Conservation (phyloP, 805 yeast genomes). For the Starmerella tilneyi region DNA sequence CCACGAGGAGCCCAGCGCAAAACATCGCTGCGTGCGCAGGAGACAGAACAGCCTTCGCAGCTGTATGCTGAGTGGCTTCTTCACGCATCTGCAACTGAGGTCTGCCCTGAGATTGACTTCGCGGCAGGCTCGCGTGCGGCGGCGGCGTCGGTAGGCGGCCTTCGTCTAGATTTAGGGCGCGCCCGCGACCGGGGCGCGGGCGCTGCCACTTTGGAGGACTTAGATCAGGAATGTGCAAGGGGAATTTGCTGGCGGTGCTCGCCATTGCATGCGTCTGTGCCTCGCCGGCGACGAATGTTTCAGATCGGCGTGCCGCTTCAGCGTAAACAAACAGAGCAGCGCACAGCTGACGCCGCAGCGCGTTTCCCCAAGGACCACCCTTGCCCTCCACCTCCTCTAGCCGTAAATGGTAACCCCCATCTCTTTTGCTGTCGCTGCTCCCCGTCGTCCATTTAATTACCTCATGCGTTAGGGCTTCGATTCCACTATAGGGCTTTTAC, state of each 20-base stretch:
- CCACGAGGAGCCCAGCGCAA: neutral
- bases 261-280: neutral
- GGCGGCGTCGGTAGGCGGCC: neutral
- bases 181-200: neutral
- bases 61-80: no score
- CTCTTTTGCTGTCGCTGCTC: no score
- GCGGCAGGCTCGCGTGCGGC: neutral
- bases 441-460: no score
- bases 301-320: neutral
- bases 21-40: neutral
- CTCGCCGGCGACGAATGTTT: constrained; percentile 1
- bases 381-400: no score
- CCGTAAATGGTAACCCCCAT: no score
- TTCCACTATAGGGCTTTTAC: no score
- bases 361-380: no score
- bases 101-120: no score
- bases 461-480: constrained; percentile 3
- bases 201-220: constrained; percentile 1
- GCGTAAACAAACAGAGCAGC: neutral
- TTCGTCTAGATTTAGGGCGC: neutral
- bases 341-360: no score
- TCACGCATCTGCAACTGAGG: no score
- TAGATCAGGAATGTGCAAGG: constrained; percentile 1
- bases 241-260: neutral
- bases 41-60: neutral